phyloP scores from a whole-genome alignment of 352 stramenopile species.

The Halophytophthora polymorphica region DNA sequence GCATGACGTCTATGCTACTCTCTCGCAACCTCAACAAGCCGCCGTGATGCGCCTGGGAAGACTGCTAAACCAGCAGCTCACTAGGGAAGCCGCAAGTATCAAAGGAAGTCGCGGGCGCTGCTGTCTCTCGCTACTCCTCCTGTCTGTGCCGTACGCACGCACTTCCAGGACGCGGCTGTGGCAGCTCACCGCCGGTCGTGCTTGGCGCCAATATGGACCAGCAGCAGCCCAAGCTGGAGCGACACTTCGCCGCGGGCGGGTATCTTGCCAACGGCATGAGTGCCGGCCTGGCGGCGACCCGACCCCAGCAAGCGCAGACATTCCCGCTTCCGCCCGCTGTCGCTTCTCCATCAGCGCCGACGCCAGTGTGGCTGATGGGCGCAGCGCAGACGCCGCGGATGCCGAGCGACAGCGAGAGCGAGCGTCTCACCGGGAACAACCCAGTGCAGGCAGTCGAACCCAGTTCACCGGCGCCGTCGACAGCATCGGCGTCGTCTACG shows the following conservation, averaged over 20 bases:
- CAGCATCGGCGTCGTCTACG: slow-evolving; percentile 25
- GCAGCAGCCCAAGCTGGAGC: neutral
- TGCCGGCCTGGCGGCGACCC: slow-evolving; percentile 11
- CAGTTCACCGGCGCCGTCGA: slow-evolving; percentile 32
- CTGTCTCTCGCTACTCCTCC: too few species aligned
- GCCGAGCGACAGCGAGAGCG: slow-evolving; percentile 14
- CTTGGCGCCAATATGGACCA: neutral
- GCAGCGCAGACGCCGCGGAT: slow-evolving; percentile 1
- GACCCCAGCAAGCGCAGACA: neutral
- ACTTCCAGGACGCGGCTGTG: too few species aligned
- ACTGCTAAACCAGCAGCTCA: too few species aligned
- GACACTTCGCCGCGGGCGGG: slow-evolving; percentile 5
- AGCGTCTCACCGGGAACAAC: slow-evolving; percentile 5
- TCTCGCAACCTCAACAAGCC: too few species aligned
- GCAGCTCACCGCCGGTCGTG: too few species aligned
- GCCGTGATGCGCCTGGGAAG: too few species aligned
- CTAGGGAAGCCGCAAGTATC: too few species aligned
- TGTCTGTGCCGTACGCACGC: neutral
- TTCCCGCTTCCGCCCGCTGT: slow-evolving; percentile 15
- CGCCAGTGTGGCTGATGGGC: neutral
- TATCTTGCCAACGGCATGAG: slow-evolving; percentile 19
- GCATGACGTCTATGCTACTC: too few species aligned
- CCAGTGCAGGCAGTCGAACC: slow-evolving; percentile 12
- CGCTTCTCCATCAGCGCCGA: slow-evolving; percentile 17
- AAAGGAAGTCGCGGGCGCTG: too few species aligned